Percentiles rank a stretch among this genome's conserved stretches.
These are phyloP conservation scores for Microbotryum scabiosae DNA, from an alignment of 1,284 basidiomycete genomes.

Conservation along the genomic window DNA sequence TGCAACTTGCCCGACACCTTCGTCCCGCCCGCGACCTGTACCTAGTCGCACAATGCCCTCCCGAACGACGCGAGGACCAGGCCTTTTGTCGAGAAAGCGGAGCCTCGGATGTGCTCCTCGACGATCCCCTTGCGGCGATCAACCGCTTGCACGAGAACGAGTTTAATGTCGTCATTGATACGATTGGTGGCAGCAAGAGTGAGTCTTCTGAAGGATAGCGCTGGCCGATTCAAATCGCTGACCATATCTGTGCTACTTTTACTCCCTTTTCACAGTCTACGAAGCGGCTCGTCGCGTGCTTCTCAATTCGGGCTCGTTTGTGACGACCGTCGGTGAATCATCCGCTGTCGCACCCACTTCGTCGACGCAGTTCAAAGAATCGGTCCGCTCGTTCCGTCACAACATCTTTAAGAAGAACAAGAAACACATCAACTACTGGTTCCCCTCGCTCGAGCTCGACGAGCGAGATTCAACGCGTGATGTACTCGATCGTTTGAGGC, in stretches of 20 bases:
- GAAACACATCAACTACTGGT: conserved; percentile 41
- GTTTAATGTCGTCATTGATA: conserved; percentile 40
- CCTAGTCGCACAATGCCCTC: conserved; percentile 42
- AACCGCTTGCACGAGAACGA: conserved; percentile 41
- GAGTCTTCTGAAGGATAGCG: neutral
- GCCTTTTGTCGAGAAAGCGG: conserved; percentile 40
- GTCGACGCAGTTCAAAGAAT: conserved; percentile 14
- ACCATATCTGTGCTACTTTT: neutral
- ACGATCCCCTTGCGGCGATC: conserved; percentile 42
- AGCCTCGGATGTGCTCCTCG: conserved; percentile 41
- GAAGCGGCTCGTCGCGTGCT: conserved; percentile 42
- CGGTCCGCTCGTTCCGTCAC: conserved; percentile 38
- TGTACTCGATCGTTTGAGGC: conserved; percentile 22
- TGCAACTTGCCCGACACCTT: conserved; percentile 40
- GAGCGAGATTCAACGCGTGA: conserved; percentile 19
- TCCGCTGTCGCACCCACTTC: conserved; percentile 37
- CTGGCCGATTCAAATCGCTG: conserved; percentile 27
- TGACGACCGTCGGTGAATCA: conserved; percentile 38
- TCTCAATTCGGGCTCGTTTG: conserved; percentile 36
- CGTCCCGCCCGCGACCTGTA: conserved; percentile 37
- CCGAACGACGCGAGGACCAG: conserved; percentile 37
- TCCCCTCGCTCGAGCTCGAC: conserved; percentile 24
- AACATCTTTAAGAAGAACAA: conserved; percentile 43
- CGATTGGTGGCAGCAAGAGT: conserved; percentile 28
- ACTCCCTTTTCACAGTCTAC: conserved; percentile 31